These are phyloP conservation scores for Hanseniaspora meyeri DNA, from an alignment of 805 yeast genomes.

Conservation along the genomic window DNA sequence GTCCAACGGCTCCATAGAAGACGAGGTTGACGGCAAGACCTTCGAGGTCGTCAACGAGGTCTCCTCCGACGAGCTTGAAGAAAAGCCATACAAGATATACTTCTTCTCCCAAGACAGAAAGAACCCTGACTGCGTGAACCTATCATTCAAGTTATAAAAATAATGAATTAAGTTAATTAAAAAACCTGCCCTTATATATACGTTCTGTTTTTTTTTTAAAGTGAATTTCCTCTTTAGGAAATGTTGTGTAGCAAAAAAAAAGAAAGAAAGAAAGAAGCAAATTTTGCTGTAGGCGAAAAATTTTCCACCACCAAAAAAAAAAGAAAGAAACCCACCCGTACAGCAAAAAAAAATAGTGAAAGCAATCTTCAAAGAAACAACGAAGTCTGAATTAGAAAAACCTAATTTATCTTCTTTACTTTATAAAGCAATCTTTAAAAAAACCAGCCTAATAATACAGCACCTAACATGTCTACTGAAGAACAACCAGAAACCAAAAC, in stretches of 20 bases:
- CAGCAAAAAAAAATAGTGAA: background rate
- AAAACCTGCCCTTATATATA: too few species aligned
- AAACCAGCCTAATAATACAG: background rate
- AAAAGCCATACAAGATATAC: background rate
- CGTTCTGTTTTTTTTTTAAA: background rate
- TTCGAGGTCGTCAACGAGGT: background rate
- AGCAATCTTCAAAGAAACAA: background rate
- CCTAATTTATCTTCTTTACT: background rate
- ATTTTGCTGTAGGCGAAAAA: background rate
- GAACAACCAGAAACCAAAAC: slow-evolving; percentile 23
- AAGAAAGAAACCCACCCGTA: background rate
- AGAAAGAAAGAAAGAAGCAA: background rate
- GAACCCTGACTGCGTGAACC: background rate
- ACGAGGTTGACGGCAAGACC: slow-evolving; percentile 43
- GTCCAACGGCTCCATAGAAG: slow-evolving; percentile 45
- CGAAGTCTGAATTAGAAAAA: background rate
- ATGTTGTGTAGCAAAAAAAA: background rate
- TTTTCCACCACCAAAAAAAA: background rate
- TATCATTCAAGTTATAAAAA: background rate
- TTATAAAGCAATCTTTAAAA: background rate
- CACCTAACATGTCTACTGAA: slow-evolving; percentile 24
- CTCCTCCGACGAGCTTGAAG: background rate
- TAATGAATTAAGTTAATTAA: background rate
- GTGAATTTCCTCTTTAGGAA: background rate
- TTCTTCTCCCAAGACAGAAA: slow-evolving; percentile 1